Base-by-base conservation (phyloP, 352 stramenopile species). In the Pythium insidiosum region DNA sequence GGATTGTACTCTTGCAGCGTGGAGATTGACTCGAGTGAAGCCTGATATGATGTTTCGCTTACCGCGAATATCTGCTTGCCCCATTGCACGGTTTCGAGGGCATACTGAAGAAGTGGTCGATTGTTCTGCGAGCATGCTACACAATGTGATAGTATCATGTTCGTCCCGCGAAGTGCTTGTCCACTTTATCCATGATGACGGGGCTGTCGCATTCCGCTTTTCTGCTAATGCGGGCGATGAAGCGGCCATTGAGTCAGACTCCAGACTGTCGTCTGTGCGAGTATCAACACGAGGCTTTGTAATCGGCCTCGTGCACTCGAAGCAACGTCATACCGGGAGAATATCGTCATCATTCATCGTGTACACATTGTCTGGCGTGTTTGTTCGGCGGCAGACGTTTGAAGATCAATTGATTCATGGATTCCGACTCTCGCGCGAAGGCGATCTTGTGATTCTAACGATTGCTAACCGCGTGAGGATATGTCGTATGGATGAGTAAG, bases 401-500 rank as follows among this genome's bases (percentile, higher is more conserved):
- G 46, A 69, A 15, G 34, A 56, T 11, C 68, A 87, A n/a, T 48
- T 68, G 15, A 46, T 88, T 9, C 48, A 41, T 16, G 61, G 74
- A 34, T 33, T 88, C 6, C 60, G 73, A 28, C 48, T 93, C 1
- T 88, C 75, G 6, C 54, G 55, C 4, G 79, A 92, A 61, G 82
- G 82, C 0, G 73, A 86, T 43, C 34, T 90, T 20, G 52, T 88
- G n/a, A 70, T 90, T 25, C 39, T 88, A 6, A 88, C 77, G 10
- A 46, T 90, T 4, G 43, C n/a, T n/a, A n/a, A n/a, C n/a, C n/a
- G n/a, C n/a, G n/a, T n/a, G n/a, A n/a, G n/a, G n/a, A n/a, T 90
- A 37, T 94, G 68, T 35, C 78, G 77, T 33, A 62, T 87, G 6
- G 77, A 91, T 43, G 82, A 94, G 81, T 94, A 76, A 30, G 77